Evolutionary conservation across 2,329 filamentous ascomycete species (phyloP).

Genomic region (Biscogniauxia mediterranea): DNA sequence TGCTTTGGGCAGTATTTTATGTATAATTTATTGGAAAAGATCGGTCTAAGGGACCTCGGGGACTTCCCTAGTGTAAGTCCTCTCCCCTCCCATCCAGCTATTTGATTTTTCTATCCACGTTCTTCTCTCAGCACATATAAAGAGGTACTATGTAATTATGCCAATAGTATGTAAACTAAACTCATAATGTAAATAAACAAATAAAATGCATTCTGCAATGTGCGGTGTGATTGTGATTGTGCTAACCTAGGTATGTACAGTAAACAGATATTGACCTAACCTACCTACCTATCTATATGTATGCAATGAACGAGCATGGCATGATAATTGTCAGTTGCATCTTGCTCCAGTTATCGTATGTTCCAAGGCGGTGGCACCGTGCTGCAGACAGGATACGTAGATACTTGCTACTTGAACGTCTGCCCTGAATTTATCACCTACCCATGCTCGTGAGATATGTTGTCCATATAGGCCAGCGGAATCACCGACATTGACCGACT

Average conservation of each 20-base stretch:
- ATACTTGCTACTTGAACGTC: not conserved
- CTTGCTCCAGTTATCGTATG: slow-evolving; percentile 1
- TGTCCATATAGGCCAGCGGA: not conserved
- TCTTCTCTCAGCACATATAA: too few relatives aligned
- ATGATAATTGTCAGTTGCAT: slow-evolving; percentile 3
- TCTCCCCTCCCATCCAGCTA: not conserved
- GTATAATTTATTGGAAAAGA: not conserved
- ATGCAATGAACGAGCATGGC: not conserved
- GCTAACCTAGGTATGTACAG: not conserved
- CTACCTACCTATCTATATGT: not conserved
- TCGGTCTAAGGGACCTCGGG: not conserved
- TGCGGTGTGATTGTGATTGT: too few relatives aligned
- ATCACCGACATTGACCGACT: slow-evolving; percentile 1
- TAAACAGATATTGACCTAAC: not conserved
- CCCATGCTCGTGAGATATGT: not conserved
- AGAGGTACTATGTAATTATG: too few relatives aligned
- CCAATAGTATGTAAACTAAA: too few relatives aligned
- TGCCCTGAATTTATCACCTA: slow-evolving; percentile 2
- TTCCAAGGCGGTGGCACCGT: slow-evolving; percentile 3
- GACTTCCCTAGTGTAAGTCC: not conserved
- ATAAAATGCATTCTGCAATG: too few relatives aligned
- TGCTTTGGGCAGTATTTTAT: not conserved
- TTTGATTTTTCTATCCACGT: not conserved
- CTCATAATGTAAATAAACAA: too few relatives aligned
- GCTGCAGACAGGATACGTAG: not conserved